Conservation (phyloP, 1,284 basidiomycete species). For the Stereum hirsutum region DNA sequence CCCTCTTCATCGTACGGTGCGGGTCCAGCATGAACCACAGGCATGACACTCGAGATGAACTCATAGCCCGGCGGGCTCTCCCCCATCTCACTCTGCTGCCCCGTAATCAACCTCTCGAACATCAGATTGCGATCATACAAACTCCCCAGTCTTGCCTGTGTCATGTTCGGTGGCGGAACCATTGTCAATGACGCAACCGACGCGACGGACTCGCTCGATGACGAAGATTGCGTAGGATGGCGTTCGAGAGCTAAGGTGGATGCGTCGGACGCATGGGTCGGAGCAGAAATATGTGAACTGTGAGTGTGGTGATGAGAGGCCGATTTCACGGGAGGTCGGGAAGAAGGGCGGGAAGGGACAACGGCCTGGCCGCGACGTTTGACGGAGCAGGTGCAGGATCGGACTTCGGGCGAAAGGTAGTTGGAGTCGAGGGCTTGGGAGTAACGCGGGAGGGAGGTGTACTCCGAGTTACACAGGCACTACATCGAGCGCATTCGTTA, state of each 20-base stretch:
- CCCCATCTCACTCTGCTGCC: constrained; percentile 53
- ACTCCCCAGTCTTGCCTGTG: constrained; percentile 19
- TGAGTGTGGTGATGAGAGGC: neutral
- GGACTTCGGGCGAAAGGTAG: constrained; percentile 5
- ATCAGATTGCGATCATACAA: constrained; percentile 27
- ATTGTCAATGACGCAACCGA: constrained; percentile 4
- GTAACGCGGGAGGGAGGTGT: constrained; percentile 69
- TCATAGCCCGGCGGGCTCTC: constrained; percentile 55
- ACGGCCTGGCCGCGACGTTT: constrained; percentile 1
- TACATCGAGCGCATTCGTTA: constrained; percentile 16
- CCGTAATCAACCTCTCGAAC: constrained; percentile 53
- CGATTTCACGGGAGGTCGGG: neutral
- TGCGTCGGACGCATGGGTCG: no score
- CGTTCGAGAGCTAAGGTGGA: neutral
- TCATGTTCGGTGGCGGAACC: no score
- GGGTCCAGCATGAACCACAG: no score
- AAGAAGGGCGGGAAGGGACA: neutral
- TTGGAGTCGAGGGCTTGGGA: constrained; percentile 20
- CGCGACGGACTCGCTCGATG: neutral
- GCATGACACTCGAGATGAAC: neutral
- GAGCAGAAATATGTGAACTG: no score
- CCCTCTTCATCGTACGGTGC: no score
- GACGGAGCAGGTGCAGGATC: constrained; percentile 3
- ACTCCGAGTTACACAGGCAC: constrained; percentile 77
- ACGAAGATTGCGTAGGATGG: neutral